phyloP scores from a whole-genome alignment of 768 basidiomycete species.

The Lactarius psammicola region DNA sequence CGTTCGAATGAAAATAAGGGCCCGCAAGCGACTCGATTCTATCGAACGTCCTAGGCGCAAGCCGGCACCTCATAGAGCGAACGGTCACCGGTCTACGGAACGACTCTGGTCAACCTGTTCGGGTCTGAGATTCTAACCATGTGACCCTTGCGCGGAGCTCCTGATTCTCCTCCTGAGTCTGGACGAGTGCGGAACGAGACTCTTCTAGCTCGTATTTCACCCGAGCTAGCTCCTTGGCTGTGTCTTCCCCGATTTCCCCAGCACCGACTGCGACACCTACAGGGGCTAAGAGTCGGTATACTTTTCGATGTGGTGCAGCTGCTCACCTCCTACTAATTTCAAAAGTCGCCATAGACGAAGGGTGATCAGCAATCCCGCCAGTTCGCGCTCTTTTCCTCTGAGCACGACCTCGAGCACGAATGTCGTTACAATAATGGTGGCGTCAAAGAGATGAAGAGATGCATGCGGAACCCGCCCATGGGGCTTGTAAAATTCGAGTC shows the following conservation, averaged over 20 bases:
- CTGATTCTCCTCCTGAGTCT: conserved; percentile 53
- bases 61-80: too few species aligned
- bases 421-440: conserved; percentile 64
- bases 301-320: background rate
- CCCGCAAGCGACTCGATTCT: too few species aligned
- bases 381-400: conserved; percentile 65
- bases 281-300: conserved; percentile 37
- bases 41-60: too few species aligned
- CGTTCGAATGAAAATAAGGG: too few species aligned
- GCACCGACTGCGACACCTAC: conserved; percentile 74
- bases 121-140: conserved; percentile 10
- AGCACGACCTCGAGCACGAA: conserved; percentile 71
- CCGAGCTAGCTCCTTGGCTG: conserved; percentile 47
- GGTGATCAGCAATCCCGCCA: conserved; percentile 66
- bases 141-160: conserved; percentile 37
- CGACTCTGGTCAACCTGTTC: background rate
- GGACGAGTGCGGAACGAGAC: conserved; percentile 43
- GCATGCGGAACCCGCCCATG: conserved; percentile 53
- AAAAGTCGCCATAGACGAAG: conserved; percentile 81
- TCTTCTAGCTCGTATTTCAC: conserved; percentile 50
- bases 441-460: conserved; percentile 71
- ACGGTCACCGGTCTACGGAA: too few species aligned
- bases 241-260: conserved; percentile 63
- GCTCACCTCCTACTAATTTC: conserved; percentile 63
- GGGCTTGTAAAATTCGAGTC: conserved; percentile 61